Base-by-base conservation (phyloP, 106 monocot genomes). In the Agapanthus africanus region DNA sequence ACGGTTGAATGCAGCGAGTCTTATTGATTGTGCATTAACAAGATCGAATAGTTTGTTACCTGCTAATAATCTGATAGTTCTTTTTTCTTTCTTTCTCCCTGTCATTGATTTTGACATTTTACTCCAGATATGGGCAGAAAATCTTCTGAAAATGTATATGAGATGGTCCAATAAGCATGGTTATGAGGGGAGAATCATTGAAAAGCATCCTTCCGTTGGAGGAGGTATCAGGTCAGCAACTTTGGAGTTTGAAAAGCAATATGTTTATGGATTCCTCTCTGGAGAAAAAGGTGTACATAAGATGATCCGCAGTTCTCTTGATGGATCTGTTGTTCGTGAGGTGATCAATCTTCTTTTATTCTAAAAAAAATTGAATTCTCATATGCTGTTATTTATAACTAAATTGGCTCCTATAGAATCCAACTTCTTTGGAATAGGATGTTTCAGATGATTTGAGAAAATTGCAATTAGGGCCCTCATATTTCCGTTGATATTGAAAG, bases 181-280 rank as follows among this genome's bases (percentile, higher is more conserved):
- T 38, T 84, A 32, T 44, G 76, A 76, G 47, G 76, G 59, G 18
- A 79, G 81, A 56, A 37, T 89, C 16, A 36, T 70, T 44, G 86
- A 93, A 65, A 82, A 72, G 19, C 36, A 69, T 73, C n/a, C 66
- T n/a, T 86, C 77, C 11, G 34, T 62, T 22, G 63, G 51, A 50
- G 49, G 73, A 73, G 86, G 84, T 57, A 64, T 78, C 22, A 73
- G 52, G n/a, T 75, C 62, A 15, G 83, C 84, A 63, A 82, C 82
- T 31, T 70, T 93, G 69, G 86, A 93, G 42, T 83, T 93, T 82
- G 93, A 93, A 74, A 81, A 82, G 26, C 78, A 86, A 73, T 89
- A 74, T 56, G 74, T 80, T 68, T 93, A 84, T 79, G 93, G 93
- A 9, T 82, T 78, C 81, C 89, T 93, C 63, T 82, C 74, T 63